phyloP scores from a whole-genome alignment of 1,139 yeast genomes.

The Candida sojae region DNA sequence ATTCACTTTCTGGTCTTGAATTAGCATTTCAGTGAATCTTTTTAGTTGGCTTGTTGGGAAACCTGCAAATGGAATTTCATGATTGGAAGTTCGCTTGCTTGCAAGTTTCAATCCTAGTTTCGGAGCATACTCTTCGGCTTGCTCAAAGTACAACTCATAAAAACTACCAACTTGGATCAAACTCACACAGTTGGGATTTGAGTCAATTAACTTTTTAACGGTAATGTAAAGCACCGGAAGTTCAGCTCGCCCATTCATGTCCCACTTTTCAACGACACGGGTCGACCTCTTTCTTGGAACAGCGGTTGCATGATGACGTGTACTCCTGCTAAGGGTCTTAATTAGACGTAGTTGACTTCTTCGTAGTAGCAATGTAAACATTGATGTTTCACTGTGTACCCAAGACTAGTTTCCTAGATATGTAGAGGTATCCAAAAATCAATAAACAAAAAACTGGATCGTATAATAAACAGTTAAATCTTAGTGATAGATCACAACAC shows the following conservation, averaged over 20 bases:
- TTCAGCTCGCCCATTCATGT: constrained; percentile 10
- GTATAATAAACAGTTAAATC: too few species aligned
- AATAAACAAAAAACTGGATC: too few species aligned
- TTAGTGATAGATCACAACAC: too few species aligned
- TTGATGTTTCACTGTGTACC: too few species aligned
- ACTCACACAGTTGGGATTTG: constrained; percentile 67
- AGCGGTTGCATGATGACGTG: not conserved
- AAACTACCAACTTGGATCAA: constrained; percentile 88
- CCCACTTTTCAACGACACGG: constrained; percentile 27
- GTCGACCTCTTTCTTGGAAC: not conserved
- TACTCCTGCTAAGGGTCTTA: not conserved
- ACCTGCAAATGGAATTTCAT: constrained; percentile 82
- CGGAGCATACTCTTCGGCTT: constrained; percentile 76
- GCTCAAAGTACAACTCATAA: constrained; percentile 86
- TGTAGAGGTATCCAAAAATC: too few species aligned
- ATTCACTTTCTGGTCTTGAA: constrained; percentile 64
- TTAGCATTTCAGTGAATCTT: constrained; percentile 71
- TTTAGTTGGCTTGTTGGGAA: constrained; percentile 76
- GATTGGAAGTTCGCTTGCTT: constrained; percentile 40
- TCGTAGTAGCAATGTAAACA: not conserved
- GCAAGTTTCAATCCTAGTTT: constrained; percentile 61
- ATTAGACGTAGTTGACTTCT: not conserved
- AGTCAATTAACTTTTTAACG: constrained; percentile 35
- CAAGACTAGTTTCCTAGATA: too few species aligned
- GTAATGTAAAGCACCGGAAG: constrained; percentile 40